These are phyloP conservation scores for Cyberlindnera suaveolens DNA, from an alignment of 805 yeast species.

Conservation along the genomic window DNA sequence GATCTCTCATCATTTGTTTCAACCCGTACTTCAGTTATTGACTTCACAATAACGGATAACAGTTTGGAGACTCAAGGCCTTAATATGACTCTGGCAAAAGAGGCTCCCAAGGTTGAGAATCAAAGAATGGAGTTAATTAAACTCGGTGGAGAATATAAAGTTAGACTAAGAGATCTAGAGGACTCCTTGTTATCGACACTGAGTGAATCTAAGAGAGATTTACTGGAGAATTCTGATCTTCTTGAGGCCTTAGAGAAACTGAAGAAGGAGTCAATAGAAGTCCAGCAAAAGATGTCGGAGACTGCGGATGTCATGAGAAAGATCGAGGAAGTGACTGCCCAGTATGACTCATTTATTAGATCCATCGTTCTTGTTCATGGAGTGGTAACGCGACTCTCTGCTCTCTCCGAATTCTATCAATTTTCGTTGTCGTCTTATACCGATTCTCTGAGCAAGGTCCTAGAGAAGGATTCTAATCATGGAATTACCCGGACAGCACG, in stretches of 20 bases:
- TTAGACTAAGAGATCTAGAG: constrained; percentile 51
- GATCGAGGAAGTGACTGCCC: constrained; percentile 41
- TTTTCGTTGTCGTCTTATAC: constrained; percentile 45
- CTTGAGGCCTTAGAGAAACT: constrained; percentile 55
- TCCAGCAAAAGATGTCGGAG: constrained; percentile 47
- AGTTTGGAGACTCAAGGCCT: constrained; percentile 60
- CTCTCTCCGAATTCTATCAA: constrained; percentile 49
- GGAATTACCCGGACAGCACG: constrained; percentile 6
- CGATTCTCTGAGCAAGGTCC: constrained; percentile 28
- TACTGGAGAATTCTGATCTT: constrained; percentile 62
- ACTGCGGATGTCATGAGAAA: constrained; percentile 48
- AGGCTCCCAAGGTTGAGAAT: constrained; percentile 61
- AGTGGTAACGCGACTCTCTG: constrained; percentile 36
- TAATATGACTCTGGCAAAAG: constrained; percentile 45
- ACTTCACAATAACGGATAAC: constrained; percentile 67
- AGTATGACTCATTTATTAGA: constrained; percentile 49
- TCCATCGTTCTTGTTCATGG: constrained; percentile 46
- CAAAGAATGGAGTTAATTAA: constrained; percentile 48
- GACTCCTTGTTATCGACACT: constrained; percentile 49
- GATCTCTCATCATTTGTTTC: constrained; percentile 47
- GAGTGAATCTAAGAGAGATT: constrained; percentile 48
- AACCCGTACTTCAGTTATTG: constrained; percentile 56
- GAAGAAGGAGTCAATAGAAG: constrained; percentile 53
- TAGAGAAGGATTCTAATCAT: constrained; percentile 2
- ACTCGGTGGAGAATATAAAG: constrained; percentile 54